These are phyloP conservation scores for Arctium minus DNA, from an alignment of 129 eudicot genomes.

Conservation along the genomic window DNA sequence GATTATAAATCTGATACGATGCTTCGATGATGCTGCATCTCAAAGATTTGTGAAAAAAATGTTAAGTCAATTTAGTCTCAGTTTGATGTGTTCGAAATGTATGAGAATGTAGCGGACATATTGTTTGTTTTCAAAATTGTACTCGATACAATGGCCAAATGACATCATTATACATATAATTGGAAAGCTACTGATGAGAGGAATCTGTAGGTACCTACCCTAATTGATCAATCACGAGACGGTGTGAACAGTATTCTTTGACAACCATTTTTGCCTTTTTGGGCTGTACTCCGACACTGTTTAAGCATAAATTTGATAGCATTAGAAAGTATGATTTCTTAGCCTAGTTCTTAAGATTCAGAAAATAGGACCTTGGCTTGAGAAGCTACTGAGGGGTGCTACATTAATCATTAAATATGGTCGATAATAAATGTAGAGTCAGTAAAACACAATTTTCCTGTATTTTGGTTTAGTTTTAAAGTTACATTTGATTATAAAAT, in stretches of 20 bases:
- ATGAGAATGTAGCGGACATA: not conserved
- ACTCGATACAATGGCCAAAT: not conserved
- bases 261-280: not conserved
- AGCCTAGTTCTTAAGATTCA: not conserved
- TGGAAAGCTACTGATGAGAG: not conserved
- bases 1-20: not conserved
- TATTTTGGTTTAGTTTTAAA: too few relatives aligned
- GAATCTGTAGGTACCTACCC: not conserved
- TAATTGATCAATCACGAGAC: not conserved
- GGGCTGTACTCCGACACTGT: not conserved
- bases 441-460: too few relatives aligned
- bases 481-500: too few relatives aligned
- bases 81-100: not conserved
- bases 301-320: not conserved
- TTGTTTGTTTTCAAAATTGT: not conserved
- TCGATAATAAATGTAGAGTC: too few relatives aligned
- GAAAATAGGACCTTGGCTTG: not conserved
- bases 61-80: not conserved
- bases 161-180: not conserved
- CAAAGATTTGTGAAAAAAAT: not conserved
- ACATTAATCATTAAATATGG: not conserved
- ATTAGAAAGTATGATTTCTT: not conserved
- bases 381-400: not conserved
- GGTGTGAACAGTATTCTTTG: not conserved
- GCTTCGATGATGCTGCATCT: not conserved